Conservation (phyloP, 2,329 filamentous ascomycete species). For the Elsinoe perseae region DNA sequence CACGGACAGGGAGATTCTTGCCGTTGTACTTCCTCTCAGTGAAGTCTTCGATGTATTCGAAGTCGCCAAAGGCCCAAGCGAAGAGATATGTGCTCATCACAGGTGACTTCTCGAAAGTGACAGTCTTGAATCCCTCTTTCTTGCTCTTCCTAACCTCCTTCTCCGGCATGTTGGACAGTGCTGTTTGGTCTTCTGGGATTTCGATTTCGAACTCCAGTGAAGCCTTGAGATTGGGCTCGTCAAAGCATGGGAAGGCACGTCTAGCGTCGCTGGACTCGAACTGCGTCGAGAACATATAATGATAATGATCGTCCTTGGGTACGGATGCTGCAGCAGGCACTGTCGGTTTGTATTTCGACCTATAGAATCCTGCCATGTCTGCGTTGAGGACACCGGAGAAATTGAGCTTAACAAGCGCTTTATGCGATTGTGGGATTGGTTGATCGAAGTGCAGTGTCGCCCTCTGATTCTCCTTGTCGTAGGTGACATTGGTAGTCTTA, state of each 20-base stretch:
- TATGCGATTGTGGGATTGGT: conserved; percentile 59
- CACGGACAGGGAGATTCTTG: conserved; percentile 81
- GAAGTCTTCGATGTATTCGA: conserved; percentile 89
- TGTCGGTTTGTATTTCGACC: conserved; percentile 83
- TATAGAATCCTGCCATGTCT: conserved; percentile 90
- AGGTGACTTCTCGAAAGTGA: conserved; percentile 76
- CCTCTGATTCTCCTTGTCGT: conserved; percentile 78
- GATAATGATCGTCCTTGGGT: conserved; percentile 58
- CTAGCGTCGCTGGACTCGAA: conserved; percentile 96
- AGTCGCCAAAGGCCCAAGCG: conserved; percentile 93
- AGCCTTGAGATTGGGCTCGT: conserved; percentile 94
- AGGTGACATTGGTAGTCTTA: conserved; percentile 61
- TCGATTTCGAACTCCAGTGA: conserved; percentile 93
- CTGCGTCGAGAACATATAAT: conserved; percentile 80
- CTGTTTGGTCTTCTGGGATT: conserved; percentile 78
- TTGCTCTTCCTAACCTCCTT: conserved; percentile 63
- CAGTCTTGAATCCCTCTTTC: conserved; percentile 55
- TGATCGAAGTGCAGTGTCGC: conserved; percentile 69
- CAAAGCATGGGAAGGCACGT: conserved; percentile 93
- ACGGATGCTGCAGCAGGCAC: conserved; percentile 66
- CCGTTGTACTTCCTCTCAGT: conserved; percentile 87
- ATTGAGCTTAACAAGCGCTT: conserved; percentile 59
- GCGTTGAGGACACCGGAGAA: conserved; percentile 84
- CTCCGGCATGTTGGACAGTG: conserved; percentile 91
- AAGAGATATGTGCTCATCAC: conserved; percentile 85